phyloP scores from a whole-genome alignment of 768 basidiomycete species.

The Dictyophora rubrovolvata region DNA sequence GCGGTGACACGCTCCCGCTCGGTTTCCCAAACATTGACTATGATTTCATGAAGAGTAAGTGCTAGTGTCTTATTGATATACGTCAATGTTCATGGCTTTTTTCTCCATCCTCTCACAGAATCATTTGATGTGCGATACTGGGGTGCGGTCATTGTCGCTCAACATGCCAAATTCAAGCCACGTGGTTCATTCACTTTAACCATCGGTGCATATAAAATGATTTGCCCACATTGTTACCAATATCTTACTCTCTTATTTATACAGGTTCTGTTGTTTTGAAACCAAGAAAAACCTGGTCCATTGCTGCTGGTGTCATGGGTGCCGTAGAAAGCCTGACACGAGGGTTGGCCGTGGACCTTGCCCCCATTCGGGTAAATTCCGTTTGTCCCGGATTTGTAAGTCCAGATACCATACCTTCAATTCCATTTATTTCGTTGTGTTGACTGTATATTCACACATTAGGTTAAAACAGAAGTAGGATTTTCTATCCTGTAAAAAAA shows the following conservation, averaged over 20 bases:
- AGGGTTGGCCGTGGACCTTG: constrained; percentile 14
- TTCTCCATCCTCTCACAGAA: constrained; percentile 1
- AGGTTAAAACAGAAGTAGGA: constrained; percentile 11
- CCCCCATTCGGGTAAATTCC: constrained; percentile 13
- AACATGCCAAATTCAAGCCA: constrained; percentile 8
- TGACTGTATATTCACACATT: neutral
- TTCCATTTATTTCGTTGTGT: neutral
- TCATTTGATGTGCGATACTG: constrained; percentile 13
- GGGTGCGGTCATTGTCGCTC: constrained; percentile 10
- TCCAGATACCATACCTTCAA: neutral
- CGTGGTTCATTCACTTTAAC: constrained; percentile 11
- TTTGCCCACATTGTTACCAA: neutral
- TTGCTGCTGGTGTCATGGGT: constrained; percentile 11
- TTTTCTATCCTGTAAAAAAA: neutral
- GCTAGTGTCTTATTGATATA: neutral
- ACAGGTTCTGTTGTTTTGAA: constrained; percentile 4
- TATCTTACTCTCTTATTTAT: neutral
- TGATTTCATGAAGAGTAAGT: neutral
- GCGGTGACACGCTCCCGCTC: constrained; percentile 1
- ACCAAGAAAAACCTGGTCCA: constrained; percentile 9
- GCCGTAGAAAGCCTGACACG: constrained; percentile 12
- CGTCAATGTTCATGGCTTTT: neutral
- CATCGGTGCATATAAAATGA: constrained; percentile 1
- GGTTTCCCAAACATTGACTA: neutral
- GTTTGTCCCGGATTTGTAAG: constrained; percentile 13